Conservation (phyloP, 2,329 filamentous ascomycete genomes). For the Penicillium capsulatum region DNA sequence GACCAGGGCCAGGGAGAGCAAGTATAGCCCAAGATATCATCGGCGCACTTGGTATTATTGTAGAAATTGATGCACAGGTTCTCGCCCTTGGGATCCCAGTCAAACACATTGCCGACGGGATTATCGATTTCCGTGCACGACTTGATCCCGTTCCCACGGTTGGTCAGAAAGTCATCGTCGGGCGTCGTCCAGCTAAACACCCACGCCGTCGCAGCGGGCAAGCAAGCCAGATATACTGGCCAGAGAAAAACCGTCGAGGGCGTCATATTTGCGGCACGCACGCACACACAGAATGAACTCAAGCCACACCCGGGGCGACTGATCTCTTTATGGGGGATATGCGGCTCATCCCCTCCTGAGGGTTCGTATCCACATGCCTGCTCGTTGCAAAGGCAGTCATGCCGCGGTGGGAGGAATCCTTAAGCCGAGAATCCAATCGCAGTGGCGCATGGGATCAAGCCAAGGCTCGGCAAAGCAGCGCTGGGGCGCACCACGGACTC, state of each 20-base stretch:
- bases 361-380: too few species aligned
- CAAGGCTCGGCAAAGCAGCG: background rate
- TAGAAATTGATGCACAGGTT: conserved; percentile 2
- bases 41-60: background rate
- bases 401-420: background rate
- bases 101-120: conserved; percentile 4
- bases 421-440: conserved; percentile 2
- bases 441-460: background rate
- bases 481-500: background rate
- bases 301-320: too few species aligned
- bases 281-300: too few species aligned
- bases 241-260: conserved; percentile 1
- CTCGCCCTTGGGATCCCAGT: conserved; percentile 3
- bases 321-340: too few species aligned
- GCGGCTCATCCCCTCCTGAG: too few species aligned
- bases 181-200: conserved; percentile 7
- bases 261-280: background rate
- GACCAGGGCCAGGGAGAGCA: too few species aligned
- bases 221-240: conserved; percentile 1
- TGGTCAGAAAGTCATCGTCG: background rate
- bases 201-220: conserved; percentile 4
- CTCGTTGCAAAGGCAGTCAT: too few species aligned
- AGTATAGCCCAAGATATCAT: too few species aligned
- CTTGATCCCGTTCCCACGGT: background rate
- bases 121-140: conserved; percentile 5